Conservation (phyloP, 306 rosid species). For the Alnus rubra region DNA sequence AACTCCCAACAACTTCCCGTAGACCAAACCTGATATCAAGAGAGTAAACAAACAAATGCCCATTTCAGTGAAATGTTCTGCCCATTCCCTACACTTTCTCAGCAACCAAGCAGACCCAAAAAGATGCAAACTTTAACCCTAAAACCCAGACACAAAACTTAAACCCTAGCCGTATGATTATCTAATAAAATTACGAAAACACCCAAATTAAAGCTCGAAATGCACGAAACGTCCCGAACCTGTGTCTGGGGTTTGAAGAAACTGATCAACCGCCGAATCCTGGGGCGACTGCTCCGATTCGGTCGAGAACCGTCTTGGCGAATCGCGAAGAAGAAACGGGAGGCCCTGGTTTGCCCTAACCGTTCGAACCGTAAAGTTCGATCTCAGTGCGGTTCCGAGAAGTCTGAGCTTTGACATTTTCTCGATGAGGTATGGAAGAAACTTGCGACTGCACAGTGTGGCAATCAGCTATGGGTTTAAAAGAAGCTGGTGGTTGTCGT, state of each 20-base stretch:
- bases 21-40: conserved; percentile 42
- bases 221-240: conserved; percentile 32
- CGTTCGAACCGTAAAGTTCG: conserved; percentile 33
- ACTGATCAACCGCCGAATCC: conserved; percentile 28
- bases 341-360: conserved; percentile 26
- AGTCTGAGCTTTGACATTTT: conserved; percentile 51
- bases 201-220: not conserved
- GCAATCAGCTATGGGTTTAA: not conserved
- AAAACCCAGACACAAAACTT: conserved; percentile 3
- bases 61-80: not conserved
- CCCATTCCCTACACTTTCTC: not conserved
- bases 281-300: conserved; percentile 46
- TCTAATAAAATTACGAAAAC: not conserved
- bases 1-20: conserved; percentile 49
- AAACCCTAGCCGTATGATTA: not conserved
- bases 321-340: conserved; percentile 26
- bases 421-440: not conserved
- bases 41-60: not conserved
- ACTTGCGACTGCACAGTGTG: not conserved
- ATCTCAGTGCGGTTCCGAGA: conserved; percentile 50
- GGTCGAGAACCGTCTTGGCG: conserved; percentile 54
- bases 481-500: not conserved
- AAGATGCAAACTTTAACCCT: not conserved
- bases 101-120: not conserved
- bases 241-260: conserved; percentile 28